Evolutionary conservation across 768 basidiomycete species (phyloP), one percentile per base, ranked within the genome.

Genomic region (Suillus occidentalis): DNA sequence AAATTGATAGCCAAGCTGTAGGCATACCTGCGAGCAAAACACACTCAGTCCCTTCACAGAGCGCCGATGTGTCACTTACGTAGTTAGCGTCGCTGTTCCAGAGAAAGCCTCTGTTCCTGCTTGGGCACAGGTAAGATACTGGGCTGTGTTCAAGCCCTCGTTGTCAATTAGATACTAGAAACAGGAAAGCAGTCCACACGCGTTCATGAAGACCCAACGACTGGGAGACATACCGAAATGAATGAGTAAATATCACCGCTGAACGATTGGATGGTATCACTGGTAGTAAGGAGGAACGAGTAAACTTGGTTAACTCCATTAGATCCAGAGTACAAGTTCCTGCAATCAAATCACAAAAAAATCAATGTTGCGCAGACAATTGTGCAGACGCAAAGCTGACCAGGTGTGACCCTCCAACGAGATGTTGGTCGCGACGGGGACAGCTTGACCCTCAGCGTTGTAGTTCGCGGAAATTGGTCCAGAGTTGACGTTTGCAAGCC

Each of bases 71-170:
- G 7, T 12, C 37, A 75, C 84, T 71, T 68, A 88, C 88, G 84
- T 84, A 0, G 77, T 81, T 9, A 89, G 74, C 0, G 78, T 82
- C 8, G 84, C 87, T 40, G 79, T 76, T 22, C 88, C 88, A 16
- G 79, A 79, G 0, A 83, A 86, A 14, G 83, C 84, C 73, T 90
- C 89, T 0, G 85, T 86, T 8, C 89, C 89, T 10, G 80, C 87
- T 69, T 90, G 87, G 1, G 82, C 82, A 14, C 82, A 85, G 47
- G 73, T 81, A 60, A 90, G 78, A 74, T 81, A 90, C 68, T 90
- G 83, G 2, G 85, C 82, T 7, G 80, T 70, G 65, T 74, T 72
- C 22, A 90, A 66, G 6, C 80, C 77, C 39, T 82, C 75, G 57
- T 79, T 75, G 12, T 81, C 62, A 0, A 82, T 83, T 70, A 90